Evolutionary conservation across 2,329 filamentous ascomycete genomes (phyloP), one percentile per base, ranked within the genome.

Genomic region (Phyllosticta ampelicida): DNA sequence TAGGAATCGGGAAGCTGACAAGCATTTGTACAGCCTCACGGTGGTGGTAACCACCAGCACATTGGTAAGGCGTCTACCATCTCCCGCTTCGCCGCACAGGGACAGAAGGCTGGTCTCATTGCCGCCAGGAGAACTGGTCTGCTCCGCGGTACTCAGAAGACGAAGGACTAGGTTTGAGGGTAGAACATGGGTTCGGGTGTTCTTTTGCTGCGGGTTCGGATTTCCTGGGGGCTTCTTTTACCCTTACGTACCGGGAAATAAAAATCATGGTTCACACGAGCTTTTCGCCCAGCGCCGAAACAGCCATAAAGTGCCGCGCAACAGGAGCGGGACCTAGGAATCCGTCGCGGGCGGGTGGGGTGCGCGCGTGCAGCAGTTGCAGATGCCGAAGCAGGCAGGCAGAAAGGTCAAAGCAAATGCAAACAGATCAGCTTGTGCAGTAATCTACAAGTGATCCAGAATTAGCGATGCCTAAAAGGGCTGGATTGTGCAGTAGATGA

Each of bases 91-190:
- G 94, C 94, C 73, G 87, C 86, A 77, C 87, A 90, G 80, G 94
- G 94, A 88, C 94, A 99, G 83, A 99, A 99, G 86, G 94, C 94
- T 73, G 94, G 94, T 96, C 92, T 99, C 76, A 99, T 99, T 82
- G 94, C 94, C 79, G 94, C 94, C 80, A 86, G 94, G 80, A 89
- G 95, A 85, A 99, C 94, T 78, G 94, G 94, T 96, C 86, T 99
- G 80, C 86, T 99, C 77, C 92, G 94, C 82, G 94, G 94, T 95
- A 97, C 94, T 76, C 94, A 99, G 84, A 99, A 99, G 89, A 90
- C 85, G 77, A 99, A 99, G 90, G 95, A 99, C 61, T 74, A 73
- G 66, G 62, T 60, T 65, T 64, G 60, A 65, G 51, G 52, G 53
- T 65, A 56, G 52, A 50, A 59, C 61, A 61, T 60, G 60, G 60